phyloP scores from a whole-genome alignment of 2,329 filamentous ascomycete genomes.

The Sarocladium kiliense region DNA sequence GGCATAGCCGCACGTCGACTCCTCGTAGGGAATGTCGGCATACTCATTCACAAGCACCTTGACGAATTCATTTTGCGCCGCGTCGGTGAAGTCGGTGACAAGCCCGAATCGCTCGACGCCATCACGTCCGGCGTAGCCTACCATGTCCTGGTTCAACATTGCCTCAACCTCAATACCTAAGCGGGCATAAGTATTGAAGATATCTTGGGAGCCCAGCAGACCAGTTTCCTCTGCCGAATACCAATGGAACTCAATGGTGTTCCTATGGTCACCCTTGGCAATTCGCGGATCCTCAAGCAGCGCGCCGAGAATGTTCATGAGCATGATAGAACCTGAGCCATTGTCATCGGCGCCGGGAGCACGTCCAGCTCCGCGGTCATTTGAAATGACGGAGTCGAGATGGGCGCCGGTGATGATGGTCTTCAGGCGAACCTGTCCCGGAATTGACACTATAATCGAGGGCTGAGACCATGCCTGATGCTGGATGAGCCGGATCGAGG shows the following conservation, averaged over 20 bases:
- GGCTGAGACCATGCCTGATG: slow-evolving; percentile 40
- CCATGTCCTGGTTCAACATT: slow-evolving; percentile 71
- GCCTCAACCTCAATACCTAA: slow-evolving; percentile 34
- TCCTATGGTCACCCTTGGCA: slow-evolving; percentile 33
- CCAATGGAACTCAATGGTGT: slow-evolving; percentile 49
- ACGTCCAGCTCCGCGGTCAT: slow-evolving; percentile 30
- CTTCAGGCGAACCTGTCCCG: slow-evolving; percentile 30
- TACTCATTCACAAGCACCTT: slow-evolving; percentile 74
- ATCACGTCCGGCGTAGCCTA: slow-evolving; percentile 73
- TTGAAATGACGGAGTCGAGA: slow-evolving; percentile 37
- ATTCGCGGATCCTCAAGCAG: slow-evolving; percentile 22
- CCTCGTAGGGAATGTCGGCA: slow-evolving; percentile 73
- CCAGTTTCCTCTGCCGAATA: slow-evolving; percentile 45
- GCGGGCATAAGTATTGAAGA: slow-evolving; percentile 34
- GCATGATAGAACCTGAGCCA: slow-evolving; percentile 38
- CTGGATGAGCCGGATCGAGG: slow-evolving; percentile 34
- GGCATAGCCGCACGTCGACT: slow-evolving; percentile 78
- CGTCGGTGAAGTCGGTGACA: slow-evolving; percentile 80
- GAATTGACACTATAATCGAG: slow-evolving; percentile 40
- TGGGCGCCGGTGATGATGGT: slow-evolving; percentile 36
- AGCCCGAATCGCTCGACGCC: slow-evolving; percentile 76
- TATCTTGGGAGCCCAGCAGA: slow-evolving; percentile 39
- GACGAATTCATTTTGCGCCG: slow-evolving; percentile 74
- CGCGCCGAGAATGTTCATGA: slow-evolving; percentile 41
- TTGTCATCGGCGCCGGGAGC: slow-evolving; percentile 46